Percentiles rank a stretch among this genome's conserved stretches.
Conservation (phyloP, 1,284 basidiomycete species). For the Cryptococcus wingfieldii region DNA sequence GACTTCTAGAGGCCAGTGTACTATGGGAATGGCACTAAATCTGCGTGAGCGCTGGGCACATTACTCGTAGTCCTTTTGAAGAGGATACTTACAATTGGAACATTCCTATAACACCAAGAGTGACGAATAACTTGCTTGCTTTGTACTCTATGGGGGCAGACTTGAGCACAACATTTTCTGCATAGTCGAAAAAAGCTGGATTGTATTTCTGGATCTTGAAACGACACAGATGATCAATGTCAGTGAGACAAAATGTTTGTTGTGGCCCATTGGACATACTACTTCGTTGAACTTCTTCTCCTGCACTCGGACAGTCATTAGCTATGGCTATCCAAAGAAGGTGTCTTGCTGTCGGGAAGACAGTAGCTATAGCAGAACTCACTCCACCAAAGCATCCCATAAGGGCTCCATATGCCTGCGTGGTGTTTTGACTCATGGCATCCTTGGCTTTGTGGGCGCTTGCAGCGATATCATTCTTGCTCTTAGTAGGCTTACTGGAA, state of each 20-base stretch:
- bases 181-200: constrained; percentile 29
- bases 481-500: too few species aligned
- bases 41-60: neutral
- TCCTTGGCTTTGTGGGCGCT: constrained; percentile 15
- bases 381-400: constrained; percentile 32
- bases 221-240: neutral
- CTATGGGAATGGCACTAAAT: constrained; percentile 29
- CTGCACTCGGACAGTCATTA: constrained; percentile 8
- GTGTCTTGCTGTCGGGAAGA: neutral
- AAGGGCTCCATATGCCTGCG: constrained; percentile 15
- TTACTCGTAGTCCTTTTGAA: neutral
- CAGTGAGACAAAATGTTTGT: neutral
- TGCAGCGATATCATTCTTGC: too few species aligned
- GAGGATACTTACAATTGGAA: constrained; percentile 26
- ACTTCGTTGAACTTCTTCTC: constrained; percentile 24
- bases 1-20: constrained; percentile 27
- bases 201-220: constrained; percentile 25
- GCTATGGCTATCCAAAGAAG: too few species aligned
- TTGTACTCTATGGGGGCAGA: constrained; percentile 15
- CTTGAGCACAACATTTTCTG: constrained; percentile 20
- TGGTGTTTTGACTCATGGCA: constrained; percentile 16
- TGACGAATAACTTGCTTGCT: constrained; percentile 27
- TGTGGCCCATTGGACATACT: constrained; percentile 6
- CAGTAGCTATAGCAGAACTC: constrained; percentile 5
- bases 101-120: constrained; percentile 21